These are phyloP conservation scores for Lupinus albus DNA, from an alignment of 306 rosid genomes.

Conservation along the genomic window DNA sequence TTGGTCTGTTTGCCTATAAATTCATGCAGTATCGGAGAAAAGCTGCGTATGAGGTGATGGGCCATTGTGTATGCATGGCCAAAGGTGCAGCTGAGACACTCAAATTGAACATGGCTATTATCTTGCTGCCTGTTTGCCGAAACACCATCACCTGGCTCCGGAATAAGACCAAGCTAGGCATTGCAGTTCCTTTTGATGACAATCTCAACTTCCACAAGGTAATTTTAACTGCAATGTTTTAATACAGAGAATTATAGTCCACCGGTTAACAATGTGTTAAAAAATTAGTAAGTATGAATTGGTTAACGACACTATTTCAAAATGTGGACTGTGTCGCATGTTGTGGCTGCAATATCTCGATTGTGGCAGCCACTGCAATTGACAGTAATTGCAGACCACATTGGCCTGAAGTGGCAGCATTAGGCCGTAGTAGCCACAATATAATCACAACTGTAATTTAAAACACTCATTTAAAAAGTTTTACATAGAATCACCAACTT, in stretches of 20 bases:
- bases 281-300: no score
- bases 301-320: background rate
- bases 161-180: conserved; percentile 56
- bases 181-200: conserved; percentile 61
- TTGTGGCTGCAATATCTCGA: no score
- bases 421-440: no score
- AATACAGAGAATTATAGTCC: no score
- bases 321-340: no score
- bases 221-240: background rate
- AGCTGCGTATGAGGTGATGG: conserved; percentile 55
- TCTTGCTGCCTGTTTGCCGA: conserved; percentile 61
- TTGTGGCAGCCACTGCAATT: no score
- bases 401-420: no score
- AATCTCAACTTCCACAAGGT: conserved; percentile 68
- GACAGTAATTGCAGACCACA: no score
- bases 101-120: conserved; percentile 66
- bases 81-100: conserved; percentile 78
- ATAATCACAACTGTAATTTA: no score
- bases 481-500: background rate
- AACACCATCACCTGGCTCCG: conserved; percentile 64
- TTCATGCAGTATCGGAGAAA: conserved; percentile 48
- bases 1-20: conserved; percentile 54
- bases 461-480: background rate
- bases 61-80: conserved; percentile 72
- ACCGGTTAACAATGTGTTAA: background rate